Conservation (phyloP, 306 rosid species). For the Luffa acutangula region DNA sequence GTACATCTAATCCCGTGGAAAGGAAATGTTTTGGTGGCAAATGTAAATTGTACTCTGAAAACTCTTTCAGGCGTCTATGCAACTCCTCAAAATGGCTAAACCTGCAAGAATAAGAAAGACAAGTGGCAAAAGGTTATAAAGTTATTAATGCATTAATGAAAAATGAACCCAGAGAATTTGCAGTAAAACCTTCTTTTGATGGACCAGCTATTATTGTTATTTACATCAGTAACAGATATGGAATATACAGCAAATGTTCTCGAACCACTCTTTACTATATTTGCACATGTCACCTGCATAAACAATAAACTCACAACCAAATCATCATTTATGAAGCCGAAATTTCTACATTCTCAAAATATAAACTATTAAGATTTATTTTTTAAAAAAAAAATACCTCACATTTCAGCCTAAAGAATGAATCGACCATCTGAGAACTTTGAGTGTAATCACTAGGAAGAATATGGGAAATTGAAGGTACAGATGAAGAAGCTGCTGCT, state of each 20-base stretch:
- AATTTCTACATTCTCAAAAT: slow-evolving; percentile 2
- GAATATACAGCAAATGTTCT: slow-evolving; percentile 94
- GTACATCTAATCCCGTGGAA: slow-evolving; percentile 81
- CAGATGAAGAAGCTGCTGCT: slow-evolving; percentile 76
- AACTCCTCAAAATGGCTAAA: slow-evolving; percentile 99
- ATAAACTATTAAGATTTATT: slow-evolving; percentile 10
- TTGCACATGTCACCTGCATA: slow-evolving; percentile 92
- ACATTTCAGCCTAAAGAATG: slow-evolving; percentile 85
- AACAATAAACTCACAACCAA: slow-evolving; percentile 20
- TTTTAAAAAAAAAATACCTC: slow-evolving; percentile 48
- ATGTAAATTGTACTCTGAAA: slow-evolving; percentile 80
- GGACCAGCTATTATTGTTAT: slow-evolving; percentile 89
- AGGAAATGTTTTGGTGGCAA: slow-evolving; percentile 98
- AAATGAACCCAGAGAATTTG: slow-evolving; percentile 10
- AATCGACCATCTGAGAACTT: slow-evolving; percentile 49
- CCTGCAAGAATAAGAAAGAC: slow-evolving; percentile 28
- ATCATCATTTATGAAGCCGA: slow-evolving; percentile 14
- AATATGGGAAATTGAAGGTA: slow-evolving; percentile 34
- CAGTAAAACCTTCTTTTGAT: slow-evolving; percentile 78
- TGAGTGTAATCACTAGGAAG: slow-evolving; percentile 37
- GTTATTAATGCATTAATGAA: not conserved
- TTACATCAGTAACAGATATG: slow-evolving; percentile 75
- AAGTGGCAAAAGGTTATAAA: not conserved
- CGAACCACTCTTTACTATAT: slow-evolving; percentile 90
- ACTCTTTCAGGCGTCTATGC: slow-evolving; percentile 86